Evolutionary conservation across 176 grass and related monocot species (phyloP).

Genomic region (Musa schizocarpa): DNA sequence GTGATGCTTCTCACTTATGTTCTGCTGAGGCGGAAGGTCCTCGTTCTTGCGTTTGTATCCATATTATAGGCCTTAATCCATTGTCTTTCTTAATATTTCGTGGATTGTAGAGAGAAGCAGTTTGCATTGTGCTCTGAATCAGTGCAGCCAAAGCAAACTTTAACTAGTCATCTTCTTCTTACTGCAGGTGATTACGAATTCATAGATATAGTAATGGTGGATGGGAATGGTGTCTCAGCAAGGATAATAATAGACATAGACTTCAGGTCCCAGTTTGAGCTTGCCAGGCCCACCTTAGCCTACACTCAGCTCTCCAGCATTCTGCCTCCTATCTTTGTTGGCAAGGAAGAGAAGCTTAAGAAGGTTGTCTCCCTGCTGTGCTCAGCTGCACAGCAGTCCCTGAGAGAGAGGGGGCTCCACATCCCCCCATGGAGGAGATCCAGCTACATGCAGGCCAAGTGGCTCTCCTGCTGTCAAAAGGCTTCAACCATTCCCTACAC

Average conservation of each 20-base stretch:
- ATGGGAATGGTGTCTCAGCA: not conserved
- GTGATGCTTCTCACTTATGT: constrained; percentile 11
- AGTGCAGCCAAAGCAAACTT: not conserved
- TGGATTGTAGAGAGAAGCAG: too few relatives aligned
- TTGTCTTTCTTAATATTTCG: too few relatives aligned
- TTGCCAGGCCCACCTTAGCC: constrained; percentile 43
- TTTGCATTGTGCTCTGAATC: too few relatives aligned
- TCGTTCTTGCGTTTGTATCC: too few relatives aligned
- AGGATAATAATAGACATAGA: constrained; percentile 58
- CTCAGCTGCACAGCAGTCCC: constrained; percentile 40
- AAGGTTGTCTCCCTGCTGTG: constrained; percentile 55
- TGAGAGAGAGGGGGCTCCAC: constrained; percentile 60
- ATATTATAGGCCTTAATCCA: too few relatives aligned
- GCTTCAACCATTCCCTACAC: not conserved
- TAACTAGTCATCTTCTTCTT: not conserved
- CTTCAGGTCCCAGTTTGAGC: constrained; percentile 59
- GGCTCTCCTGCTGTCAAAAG: constrained; percentile 28
- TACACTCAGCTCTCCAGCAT: constrained; percentile 39
- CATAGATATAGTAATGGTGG: constrained; percentile 40
- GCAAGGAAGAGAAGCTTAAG: constrained; percentile 33
- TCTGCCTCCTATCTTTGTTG: constrained; percentile 47
- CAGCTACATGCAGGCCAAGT: constrained; percentile 65
- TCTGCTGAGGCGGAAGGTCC: not conserved
- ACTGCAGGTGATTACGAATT: constrained; percentile 57
- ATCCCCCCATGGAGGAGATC: constrained; percentile 65